A percentile compares a stretch with the other conserved stretches of the same genome.
Conservation (phyloP, 768 basidiomycete genomes). For the Kwoniella mangroviensis region DNA sequence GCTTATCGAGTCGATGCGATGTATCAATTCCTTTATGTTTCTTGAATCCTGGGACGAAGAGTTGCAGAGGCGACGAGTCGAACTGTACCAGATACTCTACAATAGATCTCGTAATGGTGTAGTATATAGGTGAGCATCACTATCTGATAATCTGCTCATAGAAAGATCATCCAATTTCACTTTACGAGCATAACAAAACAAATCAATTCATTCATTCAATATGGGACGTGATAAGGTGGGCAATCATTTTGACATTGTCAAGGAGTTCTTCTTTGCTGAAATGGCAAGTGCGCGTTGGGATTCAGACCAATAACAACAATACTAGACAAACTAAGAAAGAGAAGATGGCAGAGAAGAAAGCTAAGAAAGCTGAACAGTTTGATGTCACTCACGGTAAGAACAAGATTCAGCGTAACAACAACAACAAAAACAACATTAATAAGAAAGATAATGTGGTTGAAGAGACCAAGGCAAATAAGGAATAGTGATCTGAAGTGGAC, state of each 20-base stretch:
- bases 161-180: not conserved
- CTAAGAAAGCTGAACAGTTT: slow-evolving; percentile 24
- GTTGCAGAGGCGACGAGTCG: too few species aligned
- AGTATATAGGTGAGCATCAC: too few species aligned
- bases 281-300: not conserved
- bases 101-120: too few species aligned
- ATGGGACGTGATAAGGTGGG: slow-evolving; percentile 27
- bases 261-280: not conserved
- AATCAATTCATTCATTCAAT: not conserved
- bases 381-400: slow-evolving; percentile 16
- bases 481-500: not conserved
- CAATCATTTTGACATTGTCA: not conserved
- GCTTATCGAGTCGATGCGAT: too few species aligned
- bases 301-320: slow-evolving; percentile 5
- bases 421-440: slow-evolving; percentile 7
- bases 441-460: not conserved
- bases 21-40: too few species aligned
- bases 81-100: too few species aligned
- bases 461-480: not conserved
- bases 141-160: not conserved
- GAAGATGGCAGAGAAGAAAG: slow-evolving; percentile 33
- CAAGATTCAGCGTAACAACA: slow-evolving; percentile 4
- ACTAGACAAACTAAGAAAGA: slow-evolving; percentile 25
- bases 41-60: too few species aligned
- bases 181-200: not conserved